These are phyloP conservation scores for Xylariaceae sp. DNA, from an alignment of 2,329 filamentous ascomycete genomes.

Conservation along the genomic window DNA sequence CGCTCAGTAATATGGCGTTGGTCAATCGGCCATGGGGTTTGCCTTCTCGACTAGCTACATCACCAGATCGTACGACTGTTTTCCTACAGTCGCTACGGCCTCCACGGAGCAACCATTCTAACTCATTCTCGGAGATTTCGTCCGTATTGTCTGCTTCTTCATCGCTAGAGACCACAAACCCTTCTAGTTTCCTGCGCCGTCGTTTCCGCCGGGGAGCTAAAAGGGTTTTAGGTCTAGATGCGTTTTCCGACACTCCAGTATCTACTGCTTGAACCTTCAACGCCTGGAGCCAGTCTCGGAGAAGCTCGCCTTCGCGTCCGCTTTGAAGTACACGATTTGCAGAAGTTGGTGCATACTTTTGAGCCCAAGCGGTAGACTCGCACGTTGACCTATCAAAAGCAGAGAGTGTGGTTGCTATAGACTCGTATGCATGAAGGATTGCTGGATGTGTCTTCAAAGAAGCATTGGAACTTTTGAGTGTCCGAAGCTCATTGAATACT, in stretches of 20 bases:
- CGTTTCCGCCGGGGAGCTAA: conserved; percentile 62
- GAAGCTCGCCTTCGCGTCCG: conserved; percentile 69
- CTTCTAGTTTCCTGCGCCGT: conserved; percentile 76
- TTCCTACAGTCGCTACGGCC: conserved; percentile 51
- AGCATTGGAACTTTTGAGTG: conserved; percentile 26
- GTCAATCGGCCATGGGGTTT: conserved; percentile 58
- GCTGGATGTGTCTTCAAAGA: conserved; percentile 57
- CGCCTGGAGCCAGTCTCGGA: conserved; percentile 81
- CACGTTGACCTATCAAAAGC: conserved; percentile 82
- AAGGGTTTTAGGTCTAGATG: conserved; percentile 39
- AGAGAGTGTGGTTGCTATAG: conserved; percentile 67
- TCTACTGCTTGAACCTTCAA: conserved; percentile 80
- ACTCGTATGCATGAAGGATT: conserved; percentile 62
- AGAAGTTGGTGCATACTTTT: conserved; percentile 80
- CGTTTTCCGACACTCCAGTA: conserved; percentile 54
- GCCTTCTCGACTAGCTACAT: conserved; percentile 27
- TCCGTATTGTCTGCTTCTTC: conserved; percentile 75
- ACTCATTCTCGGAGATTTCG: conserved; percentile 68
- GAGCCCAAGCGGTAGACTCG: conserved; percentile 75
- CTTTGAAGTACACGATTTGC: conserved; percentile 77
- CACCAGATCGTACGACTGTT: conserved; percentile 57
- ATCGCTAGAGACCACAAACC: conserved; percentile 79
- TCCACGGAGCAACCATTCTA: conserved; percentile 49
- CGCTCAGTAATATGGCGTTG: conserved; percentile 87
- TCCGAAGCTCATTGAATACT: conserved; percentile 54